Percentiles rank a stretch among this genome's conserved stretches.
Conservation (phyloP, 495 filamentous ascomycete species). For the Xylaria grammica region DNA sequence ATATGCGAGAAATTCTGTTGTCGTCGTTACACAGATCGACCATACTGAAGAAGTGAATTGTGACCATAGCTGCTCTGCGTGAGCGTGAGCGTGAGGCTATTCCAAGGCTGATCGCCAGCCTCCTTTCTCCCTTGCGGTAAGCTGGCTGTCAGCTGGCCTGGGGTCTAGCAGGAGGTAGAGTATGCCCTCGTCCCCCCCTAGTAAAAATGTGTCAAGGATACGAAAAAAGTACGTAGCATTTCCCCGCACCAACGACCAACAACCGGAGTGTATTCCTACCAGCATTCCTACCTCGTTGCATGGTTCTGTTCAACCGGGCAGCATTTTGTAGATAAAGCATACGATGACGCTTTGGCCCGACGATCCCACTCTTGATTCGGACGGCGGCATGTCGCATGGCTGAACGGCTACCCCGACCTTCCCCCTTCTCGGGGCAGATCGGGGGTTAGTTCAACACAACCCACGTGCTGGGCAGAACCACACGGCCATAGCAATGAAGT, state of each 20-base stretch:
- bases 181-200: neutral
- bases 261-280: neutral
- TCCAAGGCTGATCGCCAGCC: neutral
- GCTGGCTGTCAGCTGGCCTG: neutral
- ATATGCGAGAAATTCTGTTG: neutral
- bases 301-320: neutral
- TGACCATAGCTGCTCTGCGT: neutral
- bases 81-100: constrained; percentile 7
- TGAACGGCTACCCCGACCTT: neutral
- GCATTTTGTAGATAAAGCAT: neutral
- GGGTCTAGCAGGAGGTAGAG: neutral
- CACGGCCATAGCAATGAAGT: neutral
- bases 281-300: neutral
- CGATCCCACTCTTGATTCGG: neutral
- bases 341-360: constrained; percentile 3
- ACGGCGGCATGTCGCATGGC: neutral
- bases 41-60: neutral
- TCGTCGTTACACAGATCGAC: neutral
- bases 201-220: constrained; percentile 13
- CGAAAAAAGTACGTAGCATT: constrained; percentile 1
- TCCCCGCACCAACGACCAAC: constrained; percentile 13
- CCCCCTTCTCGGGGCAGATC: too few relatives aligned
- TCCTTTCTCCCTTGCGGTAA: neutral
- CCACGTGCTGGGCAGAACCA: neutral
- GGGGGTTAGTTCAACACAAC: neutral